A percentile compares a stretch with the other conserved stretches of the same genome.
Evolutionary conservation across 2,329 filamentous ascomycete genomes (phyloP).

Genomic region (Sclerotinia spermophila): DNA sequence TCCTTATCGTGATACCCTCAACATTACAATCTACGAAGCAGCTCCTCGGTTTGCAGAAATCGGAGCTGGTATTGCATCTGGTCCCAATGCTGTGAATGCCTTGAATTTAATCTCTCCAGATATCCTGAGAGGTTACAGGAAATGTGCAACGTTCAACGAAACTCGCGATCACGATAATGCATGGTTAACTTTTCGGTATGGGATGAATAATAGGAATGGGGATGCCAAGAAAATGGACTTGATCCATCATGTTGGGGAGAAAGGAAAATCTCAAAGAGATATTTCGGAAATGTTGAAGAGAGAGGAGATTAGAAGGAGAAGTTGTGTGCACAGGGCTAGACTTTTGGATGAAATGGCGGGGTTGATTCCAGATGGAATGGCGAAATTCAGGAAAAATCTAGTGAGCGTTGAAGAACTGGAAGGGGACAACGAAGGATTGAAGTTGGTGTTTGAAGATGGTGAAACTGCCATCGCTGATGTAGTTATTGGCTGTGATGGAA

Average conservation of each 20-base stretch:
- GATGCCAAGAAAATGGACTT: background rate
- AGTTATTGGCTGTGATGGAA: conserved; percentile 61
- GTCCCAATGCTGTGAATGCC: conserved; percentile 22
- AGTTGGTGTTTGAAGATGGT: conserved; percentile 11
- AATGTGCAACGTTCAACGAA: conserved; percentile 20
- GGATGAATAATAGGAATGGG: conserved; percentile 1
- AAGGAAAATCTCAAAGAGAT: background rate
- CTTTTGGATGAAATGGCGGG: conserved; percentile 13
- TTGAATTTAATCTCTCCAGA: conserved; percentile 24
- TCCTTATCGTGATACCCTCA: conserved; percentile 10
- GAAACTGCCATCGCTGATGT: conserved; percentile 39
- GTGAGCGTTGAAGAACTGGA: background rate
- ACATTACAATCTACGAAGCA: conserved; percentile 27
- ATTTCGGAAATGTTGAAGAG: background rate
- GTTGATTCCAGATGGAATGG: conserved; percentile 6
- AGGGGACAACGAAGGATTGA: background rate
- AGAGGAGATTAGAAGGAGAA: conserved; percentile 1
- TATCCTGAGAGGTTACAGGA: conserved; percentile 22
- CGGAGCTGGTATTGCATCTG: conserved; percentile 27
- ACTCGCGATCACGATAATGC: conserved; percentile 30
- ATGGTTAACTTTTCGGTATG: conserved; percentile 12
- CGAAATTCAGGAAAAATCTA: conserved; percentile 7
- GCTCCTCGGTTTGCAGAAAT: conserved; percentile 26
- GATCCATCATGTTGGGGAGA: background rate
- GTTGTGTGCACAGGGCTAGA: conserved; percentile 11